phyloP scores from a whole-genome alignment of 2,329 filamentous ascomycete species.

The Colletotrichum cereale region DNA sequence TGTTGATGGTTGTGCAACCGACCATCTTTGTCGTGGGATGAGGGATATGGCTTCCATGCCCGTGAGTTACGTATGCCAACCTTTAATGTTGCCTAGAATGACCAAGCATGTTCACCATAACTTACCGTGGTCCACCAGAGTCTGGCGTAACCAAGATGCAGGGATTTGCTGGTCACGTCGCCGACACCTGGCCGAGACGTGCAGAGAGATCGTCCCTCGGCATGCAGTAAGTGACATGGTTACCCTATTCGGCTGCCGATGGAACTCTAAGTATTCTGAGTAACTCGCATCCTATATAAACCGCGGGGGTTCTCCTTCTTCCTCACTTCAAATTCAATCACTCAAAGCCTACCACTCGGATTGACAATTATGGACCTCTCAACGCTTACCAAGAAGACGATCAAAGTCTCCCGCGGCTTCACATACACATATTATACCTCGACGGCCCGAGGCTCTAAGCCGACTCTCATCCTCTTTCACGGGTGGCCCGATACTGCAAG shows the following conservation, averaged over 20 bases:
- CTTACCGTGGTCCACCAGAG: neutral
- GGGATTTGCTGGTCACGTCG: neutral
- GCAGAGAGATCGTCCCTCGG: neutral
- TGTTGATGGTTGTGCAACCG: neutral
- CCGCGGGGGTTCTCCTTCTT: no score
- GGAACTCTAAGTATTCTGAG: neutral
- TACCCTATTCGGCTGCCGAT: neutral
- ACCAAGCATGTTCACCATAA: neutral
- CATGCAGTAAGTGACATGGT: no score
- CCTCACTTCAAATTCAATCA: neutral
- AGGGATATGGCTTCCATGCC: neutral
- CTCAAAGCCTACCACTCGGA: neutral
- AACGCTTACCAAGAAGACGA: slow-evolving; percentile 46
- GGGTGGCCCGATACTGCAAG: slow-evolving; percentile 62
- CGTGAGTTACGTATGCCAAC: neutral
- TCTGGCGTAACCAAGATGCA: neutral
- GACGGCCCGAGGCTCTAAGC: slow-evolving; percentile 44
- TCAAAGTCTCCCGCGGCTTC: slow-evolving; percentile 48
- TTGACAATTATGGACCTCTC: slow-evolving; percentile 40
- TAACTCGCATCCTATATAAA: neutral
- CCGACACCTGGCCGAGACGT: neutral
- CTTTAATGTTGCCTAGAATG: neutral
- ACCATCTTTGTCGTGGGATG: neutral
- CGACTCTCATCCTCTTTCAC: slow-evolving; percentile 58
- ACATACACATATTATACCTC: slow-evolving; percentile 57